Percentiles rank a stretch among this genome's conserved stretches.
phyloP scores from a whole-genome alignment of 257 asterid species.

The Salvia splendens region DNA sequence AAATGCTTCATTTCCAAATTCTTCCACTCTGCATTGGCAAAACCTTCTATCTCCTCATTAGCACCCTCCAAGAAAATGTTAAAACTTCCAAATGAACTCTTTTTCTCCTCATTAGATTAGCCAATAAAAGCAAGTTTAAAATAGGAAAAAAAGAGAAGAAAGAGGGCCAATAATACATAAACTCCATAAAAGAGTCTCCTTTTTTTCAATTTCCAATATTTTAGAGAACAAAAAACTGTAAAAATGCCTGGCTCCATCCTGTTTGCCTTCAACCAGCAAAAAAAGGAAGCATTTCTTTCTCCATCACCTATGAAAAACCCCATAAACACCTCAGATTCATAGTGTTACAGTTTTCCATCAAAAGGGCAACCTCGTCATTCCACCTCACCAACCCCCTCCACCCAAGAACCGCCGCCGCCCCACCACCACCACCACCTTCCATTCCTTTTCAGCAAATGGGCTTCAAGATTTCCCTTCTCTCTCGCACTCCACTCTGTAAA shows the following conservation, averaged over 20 bases:
- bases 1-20: slow-evolving; percentile 29
- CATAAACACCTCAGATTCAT: slow-evolving; percentile 46
- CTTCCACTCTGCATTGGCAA: slow-evolving; percentile 29
- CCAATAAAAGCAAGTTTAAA: background rate
- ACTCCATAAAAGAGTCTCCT: background rate
- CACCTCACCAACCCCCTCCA: slow-evolving; percentile 31
- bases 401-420: slow-evolving; percentile 9
- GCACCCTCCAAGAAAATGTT: slow-evolving; percentile 27
- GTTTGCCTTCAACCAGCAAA: slow-evolving; percentile 74
- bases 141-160: background rate
- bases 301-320: slow-evolving; percentile 45
- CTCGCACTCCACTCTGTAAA: background rate
- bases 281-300: slow-evolving; percentile 21
- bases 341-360: slow-evolving; percentile 38
- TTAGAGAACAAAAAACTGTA: slow-evolving; percentile 30
- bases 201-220: slow-evolving; percentile 8
- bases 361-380: slow-evolving; percentile 47
- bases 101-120: slow-evolving; percentile 29
- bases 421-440: slow-evolving; percentile 22
- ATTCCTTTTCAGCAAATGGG: slow-evolving; percentile 14
- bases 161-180: slow-evolving; percentile 14
- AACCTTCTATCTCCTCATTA: slow-evolving; percentile 30
- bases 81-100: slow-evolving; percentile 15
- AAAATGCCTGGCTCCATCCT: slow-evolving; percentile 87
- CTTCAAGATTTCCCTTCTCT: background rate